Conservation (phyloP, 1,284 basidiomycete genomes). For the Dichomitus squalens region DNA sequence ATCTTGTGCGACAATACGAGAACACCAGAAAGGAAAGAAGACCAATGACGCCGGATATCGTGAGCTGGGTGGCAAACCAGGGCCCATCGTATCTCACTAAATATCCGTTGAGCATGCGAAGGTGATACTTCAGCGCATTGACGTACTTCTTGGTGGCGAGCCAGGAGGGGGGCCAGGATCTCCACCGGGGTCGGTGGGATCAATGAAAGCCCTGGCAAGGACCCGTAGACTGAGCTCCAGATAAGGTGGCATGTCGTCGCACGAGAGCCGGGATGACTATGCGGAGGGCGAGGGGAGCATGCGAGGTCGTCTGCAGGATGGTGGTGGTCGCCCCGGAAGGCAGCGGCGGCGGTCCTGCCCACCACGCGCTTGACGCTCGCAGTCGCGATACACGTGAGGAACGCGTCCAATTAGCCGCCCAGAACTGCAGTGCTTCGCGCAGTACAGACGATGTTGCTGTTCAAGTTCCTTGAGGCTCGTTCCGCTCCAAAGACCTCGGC, state of each 20-base stretch:
- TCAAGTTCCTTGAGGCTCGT: too few relatives aligned
- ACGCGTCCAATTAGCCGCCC: conserved; percentile 9
- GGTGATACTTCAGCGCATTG: conserved; percentile 17
- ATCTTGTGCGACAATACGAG: conserved; percentile 84
- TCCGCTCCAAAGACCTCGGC: too few relatives aligned
- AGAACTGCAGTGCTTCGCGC: too few relatives aligned
- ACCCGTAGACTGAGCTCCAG: conserved; percentile 6
- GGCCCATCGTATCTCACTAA: conserved; percentile 81
- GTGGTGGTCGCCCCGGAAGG: background rate
- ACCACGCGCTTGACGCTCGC: conserved; percentile 15
- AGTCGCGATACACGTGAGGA: conserved; percentile 22
- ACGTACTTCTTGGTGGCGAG: conserved; percentile 57
- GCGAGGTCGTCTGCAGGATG: conserved; percentile 11
- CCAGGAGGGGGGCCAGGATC: conserved; percentile 48
- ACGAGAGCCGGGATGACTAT: background rate
- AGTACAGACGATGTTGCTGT: too few relatives aligned
- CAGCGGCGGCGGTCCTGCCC: conserved; percentile 1
- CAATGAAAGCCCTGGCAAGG: conserved; percentile 10
- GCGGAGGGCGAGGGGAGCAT: conserved; percentile 8
- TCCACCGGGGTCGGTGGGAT: conserved; percentile 17
- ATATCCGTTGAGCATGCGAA: background rate
- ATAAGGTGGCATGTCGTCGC: conserved; percentile 5
- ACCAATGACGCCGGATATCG: conserved; percentile 81
- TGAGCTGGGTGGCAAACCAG: conserved; percentile 92
- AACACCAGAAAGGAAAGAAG: conserved; percentile 83